phyloP scores from a whole-genome alignment of 2,329 filamentous ascomycete species.

The Basipetospora chlamydospora region DNA sequence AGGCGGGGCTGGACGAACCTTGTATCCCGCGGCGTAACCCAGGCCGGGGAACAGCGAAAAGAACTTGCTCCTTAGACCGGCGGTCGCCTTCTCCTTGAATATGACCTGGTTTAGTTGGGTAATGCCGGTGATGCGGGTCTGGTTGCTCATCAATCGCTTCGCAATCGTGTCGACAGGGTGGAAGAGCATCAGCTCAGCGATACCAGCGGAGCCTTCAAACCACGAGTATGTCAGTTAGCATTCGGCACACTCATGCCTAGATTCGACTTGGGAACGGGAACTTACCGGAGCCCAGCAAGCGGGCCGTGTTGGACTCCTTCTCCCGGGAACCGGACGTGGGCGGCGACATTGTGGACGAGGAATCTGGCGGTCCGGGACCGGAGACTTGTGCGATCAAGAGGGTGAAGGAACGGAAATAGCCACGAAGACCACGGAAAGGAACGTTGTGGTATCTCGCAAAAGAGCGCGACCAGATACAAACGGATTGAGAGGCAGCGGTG shows the following conservation, averaged over 20 bases:
- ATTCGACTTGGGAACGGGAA: conserved; percentile 4
- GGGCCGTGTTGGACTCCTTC: conserved; percentile 78
- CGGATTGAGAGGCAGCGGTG: background rate
- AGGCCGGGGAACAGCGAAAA: conserved; percentile 92
- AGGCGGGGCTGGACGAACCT: conserved; percentile 34
- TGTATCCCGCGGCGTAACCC: conserved; percentile 95
- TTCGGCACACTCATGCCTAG: background rate
- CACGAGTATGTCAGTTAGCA: background rate
- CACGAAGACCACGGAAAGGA: too few species aligned
- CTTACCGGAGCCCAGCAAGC: conserved; percentile 80
- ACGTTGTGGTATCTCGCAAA: too few species aligned
- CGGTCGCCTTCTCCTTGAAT: conserved; percentile 76
- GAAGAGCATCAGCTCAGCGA: conserved; percentile 85
- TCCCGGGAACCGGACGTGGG: conserved; percentile 27
- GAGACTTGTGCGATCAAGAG: too few species aligned
- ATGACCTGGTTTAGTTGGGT: conserved; percentile 75
- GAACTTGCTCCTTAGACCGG: conserved; percentile 62
- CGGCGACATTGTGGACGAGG: conserved; percentile 3
- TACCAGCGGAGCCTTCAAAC: conserved; percentile 66
- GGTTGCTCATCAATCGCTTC: conserved; percentile 98
- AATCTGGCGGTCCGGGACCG: background rate
- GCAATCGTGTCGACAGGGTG: conserved; percentile 96
- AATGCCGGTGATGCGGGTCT: conserved; percentile 34
- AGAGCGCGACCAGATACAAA: too few species aligned
- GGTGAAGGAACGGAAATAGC: too few species aligned